Percentiles rank a stretch among this genome's conserved stretches.
Evolutionary conservation across 1,139 yeast species (phyloP).

Genomic region (Geotrichum phurueaensis): DNA sequence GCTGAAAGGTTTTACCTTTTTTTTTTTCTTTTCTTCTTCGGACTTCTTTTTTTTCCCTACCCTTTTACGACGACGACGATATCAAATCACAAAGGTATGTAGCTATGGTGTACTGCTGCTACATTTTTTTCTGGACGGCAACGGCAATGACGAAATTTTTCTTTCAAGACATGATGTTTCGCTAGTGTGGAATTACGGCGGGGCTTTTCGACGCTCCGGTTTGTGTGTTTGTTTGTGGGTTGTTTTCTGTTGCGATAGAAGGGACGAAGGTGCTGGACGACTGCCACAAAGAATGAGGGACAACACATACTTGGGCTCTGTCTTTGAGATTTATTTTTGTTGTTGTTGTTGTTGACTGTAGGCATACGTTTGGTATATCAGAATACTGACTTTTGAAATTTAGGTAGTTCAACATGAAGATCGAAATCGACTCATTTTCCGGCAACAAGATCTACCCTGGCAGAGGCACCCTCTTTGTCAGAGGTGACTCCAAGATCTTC

Average conservation of each 20-base stretch:
- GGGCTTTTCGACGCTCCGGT: not conserved
- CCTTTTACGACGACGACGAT: not conserved
- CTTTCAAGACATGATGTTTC: not conserved
- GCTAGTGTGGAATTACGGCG: not conserved
- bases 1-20: not conserved
- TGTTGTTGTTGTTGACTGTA: not conserved
- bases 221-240: too few species aligned
- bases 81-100: not conserved
- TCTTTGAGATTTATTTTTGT: not conserved
- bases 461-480: constrained; percentile 98
- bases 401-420: constrained; percentile 63
- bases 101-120: not conserved
- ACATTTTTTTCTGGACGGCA: not conserved
- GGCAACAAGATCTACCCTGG: constrained; percentile 99
- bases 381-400: not conserved
- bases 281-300: not conserved
- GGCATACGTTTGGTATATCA: not conserved
- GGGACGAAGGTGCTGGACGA: not conserved
- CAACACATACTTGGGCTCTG: not conserved
- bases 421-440: constrained; percentile 99
- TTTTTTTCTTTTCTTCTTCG: not conserved
- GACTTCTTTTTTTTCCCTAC: not conserved
- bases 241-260: not conserved
- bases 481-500: constrained; percentile 99
- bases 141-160: not conserved